Evolutionary conservation across 2,329 filamentous ascomycete species (phyloP).

Genomic region (Trichoderma arundinaceum): DNA sequence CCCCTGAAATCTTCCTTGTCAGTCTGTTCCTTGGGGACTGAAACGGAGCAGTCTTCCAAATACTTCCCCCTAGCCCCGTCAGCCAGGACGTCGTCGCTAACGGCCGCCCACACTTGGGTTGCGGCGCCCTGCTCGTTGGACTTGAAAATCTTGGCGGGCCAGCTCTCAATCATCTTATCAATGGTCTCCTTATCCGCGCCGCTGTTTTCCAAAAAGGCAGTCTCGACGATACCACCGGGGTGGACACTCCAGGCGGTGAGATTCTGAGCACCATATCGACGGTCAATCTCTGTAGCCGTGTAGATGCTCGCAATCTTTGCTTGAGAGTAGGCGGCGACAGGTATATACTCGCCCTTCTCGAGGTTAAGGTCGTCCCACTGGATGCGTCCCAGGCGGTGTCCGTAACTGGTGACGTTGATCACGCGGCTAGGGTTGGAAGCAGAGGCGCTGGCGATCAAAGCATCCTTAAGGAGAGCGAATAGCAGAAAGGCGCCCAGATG

Average conservation of each 20-base stretch:
- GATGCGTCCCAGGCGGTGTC: constrained; percentile 45
- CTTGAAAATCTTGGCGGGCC: constrained; percentile 26
- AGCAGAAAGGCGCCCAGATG: constrained; percentile 61
- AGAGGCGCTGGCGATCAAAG: constrained; percentile 26
- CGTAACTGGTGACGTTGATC: constrained; percentile 24
- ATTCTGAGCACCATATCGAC: constrained; percentile 49
- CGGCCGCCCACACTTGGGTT: constrained; percentile 50
- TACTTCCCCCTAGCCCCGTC: constrained; percentile 48
- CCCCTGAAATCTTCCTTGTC: constrained; percentile 5
- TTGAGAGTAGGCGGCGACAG: constrained; percentile 46
- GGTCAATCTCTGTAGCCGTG: constrained; percentile 55
- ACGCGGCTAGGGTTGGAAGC: constrained; percentile 24
- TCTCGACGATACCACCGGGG: constrained; percentile 50
- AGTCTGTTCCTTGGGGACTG: neutral
- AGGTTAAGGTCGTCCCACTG: constrained; percentile 47
- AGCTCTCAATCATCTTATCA: neutral
- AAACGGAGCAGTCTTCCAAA: constrained; percentile 42
- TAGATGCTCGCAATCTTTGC: constrained; percentile 49
- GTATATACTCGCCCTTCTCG: constrained; percentile 3
- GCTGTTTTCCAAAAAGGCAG: constrained; percentile 11
- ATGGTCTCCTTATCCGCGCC: constrained; percentile 2
- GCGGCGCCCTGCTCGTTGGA: constrained; percentile 52
- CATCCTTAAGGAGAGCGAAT: constrained; percentile 43
- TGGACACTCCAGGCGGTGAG: constrained; percentile 52
- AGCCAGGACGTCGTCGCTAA: constrained; percentile 43